Conservation (phyloP, 805 yeast genomes). For the Saccharomyces jurei region DNA sequence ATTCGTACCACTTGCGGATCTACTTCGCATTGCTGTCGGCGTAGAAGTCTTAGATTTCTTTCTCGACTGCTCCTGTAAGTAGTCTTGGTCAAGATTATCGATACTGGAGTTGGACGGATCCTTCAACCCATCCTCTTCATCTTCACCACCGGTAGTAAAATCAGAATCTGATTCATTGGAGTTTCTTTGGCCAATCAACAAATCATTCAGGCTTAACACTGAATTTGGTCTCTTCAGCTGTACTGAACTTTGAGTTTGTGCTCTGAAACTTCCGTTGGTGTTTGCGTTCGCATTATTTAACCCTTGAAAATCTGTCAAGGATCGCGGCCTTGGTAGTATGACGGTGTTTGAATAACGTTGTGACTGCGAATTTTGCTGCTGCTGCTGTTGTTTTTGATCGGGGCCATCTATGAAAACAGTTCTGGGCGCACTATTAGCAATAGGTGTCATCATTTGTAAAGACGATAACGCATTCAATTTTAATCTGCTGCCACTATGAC, state of each 20-base stretch:
- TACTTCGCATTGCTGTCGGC: conserved; percentile 19
- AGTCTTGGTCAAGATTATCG: conserved; percentile 11
- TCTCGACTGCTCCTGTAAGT: conserved; percentile 16
- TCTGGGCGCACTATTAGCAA: conserved; percentile 22
- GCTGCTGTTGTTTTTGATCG: conserved; percentile 1
- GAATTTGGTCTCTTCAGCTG: conserved; percentile 20
- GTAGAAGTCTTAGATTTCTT: conserved; percentile 25
- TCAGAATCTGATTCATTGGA: conserved; percentile 14
- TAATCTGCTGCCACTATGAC: conserved; percentile 12
- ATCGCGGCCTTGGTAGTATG: conserved; percentile 19
- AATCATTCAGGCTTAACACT: conserved; percentile 16
- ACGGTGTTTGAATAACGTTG: conserved; percentile 1
- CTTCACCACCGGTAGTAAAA: conserved; percentile 9
- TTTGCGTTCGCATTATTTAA: conserved; percentile 1
- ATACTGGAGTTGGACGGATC: conserved; percentile 11
- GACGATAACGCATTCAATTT: conserved; percentile 38
- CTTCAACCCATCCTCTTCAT: conserved; percentile 5
- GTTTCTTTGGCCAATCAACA: conserved; percentile 8
- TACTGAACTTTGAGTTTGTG: neutral
- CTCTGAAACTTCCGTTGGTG: neutral
- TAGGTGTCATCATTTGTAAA: conserved; percentile 57
- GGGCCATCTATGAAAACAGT: conserved; percentile 19
- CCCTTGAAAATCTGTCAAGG: conserved; percentile 16
- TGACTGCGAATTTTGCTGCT: neutral
- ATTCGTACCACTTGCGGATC: conserved; percentile 19